These are phyloP conservation scores for Aegilops tauschii DNA, from an alignment of 176 grass and related monocot genomes.

Conservation along the genomic window DNA sequence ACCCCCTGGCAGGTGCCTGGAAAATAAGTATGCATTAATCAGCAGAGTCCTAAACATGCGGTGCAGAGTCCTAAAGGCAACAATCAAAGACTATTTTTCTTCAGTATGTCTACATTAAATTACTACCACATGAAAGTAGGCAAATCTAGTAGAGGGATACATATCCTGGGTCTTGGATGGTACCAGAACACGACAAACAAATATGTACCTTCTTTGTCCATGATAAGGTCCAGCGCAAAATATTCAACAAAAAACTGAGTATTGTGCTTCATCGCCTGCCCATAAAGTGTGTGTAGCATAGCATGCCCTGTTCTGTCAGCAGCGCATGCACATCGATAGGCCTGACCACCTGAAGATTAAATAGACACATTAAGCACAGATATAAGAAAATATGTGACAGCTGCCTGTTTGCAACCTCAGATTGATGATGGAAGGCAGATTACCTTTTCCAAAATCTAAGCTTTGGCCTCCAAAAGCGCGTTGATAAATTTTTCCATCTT, in stretches of 20 bases:
- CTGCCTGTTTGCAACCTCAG: constrained; percentile 1
- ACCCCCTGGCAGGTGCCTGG: constrained; percentile 66
- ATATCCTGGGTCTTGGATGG: not conserved
- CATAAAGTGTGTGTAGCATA: constrained; percentile 93
- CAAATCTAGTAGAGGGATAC: not conserved
- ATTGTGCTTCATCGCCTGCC: constrained; percentile 98
- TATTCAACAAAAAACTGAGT: constrained; percentile 91
- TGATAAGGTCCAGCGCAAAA: constrained; percentile 74
- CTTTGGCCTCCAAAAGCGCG: constrained; percentile 95
- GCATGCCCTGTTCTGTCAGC: constrained; percentile 98
- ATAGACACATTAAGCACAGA: not conserved
- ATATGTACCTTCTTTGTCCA: constrained; percentile 59
- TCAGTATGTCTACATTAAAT: not conserved
- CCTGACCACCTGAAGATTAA: constrained; percentile 20
- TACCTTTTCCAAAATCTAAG: constrained; percentile 99
- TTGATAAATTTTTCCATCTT: constrained; percentile 98
- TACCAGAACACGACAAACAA: not conserved
- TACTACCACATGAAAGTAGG: not conserved
- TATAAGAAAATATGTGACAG: constrained; percentile 14
- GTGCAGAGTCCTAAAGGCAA: not conserved
- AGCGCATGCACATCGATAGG: constrained; percentile 37
- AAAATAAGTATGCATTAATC: constrained; percentile 22
- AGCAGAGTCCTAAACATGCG: constrained; percentile 1
- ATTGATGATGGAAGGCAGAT: not conserved
- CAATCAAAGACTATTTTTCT: not conserved